These are phyloP conservation scores for Clonostachys rosea DNA, from an alignment of 2,329 filamentous ascomycete genomes.

Conservation along the genomic window DNA sequence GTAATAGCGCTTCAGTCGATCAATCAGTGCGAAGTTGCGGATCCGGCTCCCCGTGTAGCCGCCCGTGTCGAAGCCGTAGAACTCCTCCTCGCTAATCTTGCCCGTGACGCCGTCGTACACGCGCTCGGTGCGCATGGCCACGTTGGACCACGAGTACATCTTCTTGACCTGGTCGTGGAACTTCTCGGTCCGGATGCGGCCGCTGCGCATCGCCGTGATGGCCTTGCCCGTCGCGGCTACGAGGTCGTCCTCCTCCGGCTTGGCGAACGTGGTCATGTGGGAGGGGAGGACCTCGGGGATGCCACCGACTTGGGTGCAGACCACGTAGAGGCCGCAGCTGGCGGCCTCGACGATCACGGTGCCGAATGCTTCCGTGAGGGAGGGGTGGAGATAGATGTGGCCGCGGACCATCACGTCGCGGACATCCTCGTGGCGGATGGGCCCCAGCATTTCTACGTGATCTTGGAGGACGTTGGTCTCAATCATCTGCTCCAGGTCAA, in stretches of 20 bases:
- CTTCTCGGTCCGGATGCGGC: slow-evolving; percentile 82
- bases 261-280: slow-evolving; percentile 97
- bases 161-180: slow-evolving; percentile 97
- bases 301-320: slow-evolving; percentile 92
- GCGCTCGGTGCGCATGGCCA: slow-evolving; percentile 86
- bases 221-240: slow-evolving; percentile 86
- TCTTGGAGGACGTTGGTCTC: slow-evolving; percentile 93
- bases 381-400: slow-evolving; percentile 94
- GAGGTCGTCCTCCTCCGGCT: slow-evolving; percentile 93
- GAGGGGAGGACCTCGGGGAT: slow-evolving; percentile 94
- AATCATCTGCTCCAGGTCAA: slow-evolving; percentile 97
- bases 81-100: slow-evolving; percentile 78
- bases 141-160: slow-evolving; percentile 99
- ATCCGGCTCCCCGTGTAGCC: slow-evolving; percentile 67
- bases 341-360: slow-evolving; percentile 98
- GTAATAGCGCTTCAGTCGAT: slow-evolving; percentile 92
- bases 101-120: slow-evolving; percentile 94
- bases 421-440: slow-evolving; percentile 92
- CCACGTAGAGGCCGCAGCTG: slow-evolving; percentile 91
- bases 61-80: slow-evolving; percentile 75
- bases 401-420: slow-evolving; percentile 96
- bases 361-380: slow-evolving; percentile 92
- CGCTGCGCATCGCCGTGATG: slow-evolving; percentile 79
- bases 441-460: slow-evolving; percentile 85
- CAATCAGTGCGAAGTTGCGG: slow-evolving; percentile 88